Percentiles rank a stretch among this genome's conserved stretches.
Conservation (phyloP, 768 basidiomycete genomes). For the Boletus pseudopeckii region DNA sequence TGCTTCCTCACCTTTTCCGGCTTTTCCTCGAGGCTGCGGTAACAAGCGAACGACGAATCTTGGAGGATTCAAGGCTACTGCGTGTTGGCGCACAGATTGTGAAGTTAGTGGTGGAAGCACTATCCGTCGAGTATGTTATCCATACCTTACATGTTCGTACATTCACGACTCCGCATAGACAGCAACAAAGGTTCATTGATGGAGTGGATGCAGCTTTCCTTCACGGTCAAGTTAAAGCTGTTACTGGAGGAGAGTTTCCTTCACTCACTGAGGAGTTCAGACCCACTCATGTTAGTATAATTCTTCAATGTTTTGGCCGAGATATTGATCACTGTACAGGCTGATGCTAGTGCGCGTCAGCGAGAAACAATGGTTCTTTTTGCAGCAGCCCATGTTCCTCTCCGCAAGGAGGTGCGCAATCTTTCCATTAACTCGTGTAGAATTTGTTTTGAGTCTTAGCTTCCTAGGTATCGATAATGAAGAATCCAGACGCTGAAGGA, state of each 20-base stretch:
- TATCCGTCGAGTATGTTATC: slow-evolving; percentile 60
- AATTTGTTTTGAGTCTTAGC: not conserved
- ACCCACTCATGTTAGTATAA: slow-evolving; percentile 49
- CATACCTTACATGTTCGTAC: not conserved
- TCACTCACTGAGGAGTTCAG: slow-evolving; percentile 34
- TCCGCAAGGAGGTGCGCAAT: slow-evolving; percentile 59
- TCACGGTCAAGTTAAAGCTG: slow-evolving; percentile 40
- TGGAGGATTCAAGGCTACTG: slow-evolving; percentile 36
- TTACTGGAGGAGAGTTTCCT: slow-evolving; percentile 56
- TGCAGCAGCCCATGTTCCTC: slow-evolving; percentile 58
- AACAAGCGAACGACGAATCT: slow-evolving; percentile 22
- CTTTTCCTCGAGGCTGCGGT: slow-evolving; percentile 49
- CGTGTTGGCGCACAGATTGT: slow-evolving; percentile 60
- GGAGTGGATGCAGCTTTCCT: slow-evolving; percentile 40
- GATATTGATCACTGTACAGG: slow-evolving; percentile 11
- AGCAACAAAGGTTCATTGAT: slow-evolving; percentile 57
- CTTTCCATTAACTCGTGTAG: not conserved
- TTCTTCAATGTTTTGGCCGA: not conserved
- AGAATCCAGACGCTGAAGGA: slow-evolving; percentile 32
- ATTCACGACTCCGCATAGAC: slow-evolving; percentile 32
- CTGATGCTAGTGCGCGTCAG: slow-evolving; percentile 34
- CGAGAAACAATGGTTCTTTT: slow-evolving; percentile 67
- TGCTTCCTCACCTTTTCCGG: slow-evolving; percentile 70
- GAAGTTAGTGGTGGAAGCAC: slow-evolving; percentile 59
- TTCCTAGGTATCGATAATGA: slow-evolving; percentile 40